These are phyloP conservation scores for Talaromyces borbonicus DNA, from an alignment of 495 filamentous ascomycete species.

Conservation along the genomic window DNA sequence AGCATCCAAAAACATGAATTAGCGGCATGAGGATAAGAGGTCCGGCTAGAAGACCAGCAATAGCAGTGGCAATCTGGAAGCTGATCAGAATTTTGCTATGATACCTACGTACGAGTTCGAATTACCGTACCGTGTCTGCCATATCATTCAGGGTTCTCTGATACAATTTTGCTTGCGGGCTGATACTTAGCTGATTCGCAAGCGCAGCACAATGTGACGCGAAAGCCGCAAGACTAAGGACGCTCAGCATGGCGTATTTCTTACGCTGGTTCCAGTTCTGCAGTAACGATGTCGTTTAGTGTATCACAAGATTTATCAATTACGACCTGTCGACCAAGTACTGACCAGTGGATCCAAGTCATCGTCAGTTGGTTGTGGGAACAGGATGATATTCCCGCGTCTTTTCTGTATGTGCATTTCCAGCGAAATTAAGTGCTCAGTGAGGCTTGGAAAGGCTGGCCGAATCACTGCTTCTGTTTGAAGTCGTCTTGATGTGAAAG, in stretches of 20 bases:
- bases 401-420: too few relatives aligned
- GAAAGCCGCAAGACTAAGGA: conserved; percentile 10
- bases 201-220: conserved; percentile 7
- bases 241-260: conserved; percentile 9
- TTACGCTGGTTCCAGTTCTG: conserved; percentile 8
- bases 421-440: too few relatives aligned
- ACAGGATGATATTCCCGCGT: conserved; percentile 9
- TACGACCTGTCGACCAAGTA: neutral
- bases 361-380: conserved; percentile 16
- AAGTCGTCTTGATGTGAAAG: too few relatives aligned
- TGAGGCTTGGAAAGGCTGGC: too few relatives aligned
- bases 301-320: neutral
- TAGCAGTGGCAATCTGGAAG: conserved; percentile 13
- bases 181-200: conserved; percentile 14
- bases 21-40: conserved; percentile 20
- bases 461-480: too few relatives aligned
- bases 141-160: conserved; percentile 20
- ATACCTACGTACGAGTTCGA: too few relatives aligned
- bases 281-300: neutral
- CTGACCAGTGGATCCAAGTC: conserved; percentile 14
- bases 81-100: conserved; percentile 1
- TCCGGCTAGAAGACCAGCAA: conserved; percentile 19
- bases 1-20: conserved; percentile 15
- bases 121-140: conserved; percentile 19
- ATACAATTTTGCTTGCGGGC: conserved; percentile 23